Evolutionary conservation across 1,284 basidiomycete species (phyloP), one percentile per base, ranked within the genome.

Genomic region (Marasmius tenuissimus): DNA sequence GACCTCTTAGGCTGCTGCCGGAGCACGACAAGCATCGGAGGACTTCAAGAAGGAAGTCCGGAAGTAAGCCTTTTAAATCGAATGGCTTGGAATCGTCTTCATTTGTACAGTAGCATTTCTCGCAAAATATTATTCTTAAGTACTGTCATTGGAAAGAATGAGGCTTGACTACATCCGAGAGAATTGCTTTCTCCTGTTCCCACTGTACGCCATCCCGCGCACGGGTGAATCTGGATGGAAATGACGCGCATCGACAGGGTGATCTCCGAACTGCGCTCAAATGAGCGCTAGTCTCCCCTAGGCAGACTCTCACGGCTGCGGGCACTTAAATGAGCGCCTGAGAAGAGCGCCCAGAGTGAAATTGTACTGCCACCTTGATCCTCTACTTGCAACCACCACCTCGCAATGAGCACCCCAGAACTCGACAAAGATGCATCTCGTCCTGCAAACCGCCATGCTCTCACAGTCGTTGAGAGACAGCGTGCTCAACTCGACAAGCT

Each of bases 401-500:
- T 18, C 34, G 51, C 20, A 12, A 63, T 57, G 55, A 47, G 59
- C 3, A 27, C 55, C 18, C 50, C 60, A n/a, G 7, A 50, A 20
- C 52, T 56, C 54, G 59, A 60, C 49, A 39, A 51, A 45, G 38
- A 54, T 18, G 33, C 34, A 12, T 54, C 50, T 27, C 42, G 38
- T 10, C 71, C 75, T 48, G 67, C 66, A 0, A 81, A 79, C 63
- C 85, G 86, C 34, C 87, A 93, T 88, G 88, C 86, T 1, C 78
- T 84, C 16, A 91, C 87, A 20, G 79, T 92, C 5, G 79, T 88
- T 12, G 92, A 94, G 58, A 82, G 82, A 55, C 93, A 94, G 74
- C 84, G 88, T 47, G 78, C 77, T 3, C 90, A 96, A 72, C 85
- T 98, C 34, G 92, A 93, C 34, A 90, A 85, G 66, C 85, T 98